These are phyloP conservation scores for Pseudonitzschia multistriata DNA, from an alignment of 108 stramenopile genomes.

Conservation along the genomic window DNA sequence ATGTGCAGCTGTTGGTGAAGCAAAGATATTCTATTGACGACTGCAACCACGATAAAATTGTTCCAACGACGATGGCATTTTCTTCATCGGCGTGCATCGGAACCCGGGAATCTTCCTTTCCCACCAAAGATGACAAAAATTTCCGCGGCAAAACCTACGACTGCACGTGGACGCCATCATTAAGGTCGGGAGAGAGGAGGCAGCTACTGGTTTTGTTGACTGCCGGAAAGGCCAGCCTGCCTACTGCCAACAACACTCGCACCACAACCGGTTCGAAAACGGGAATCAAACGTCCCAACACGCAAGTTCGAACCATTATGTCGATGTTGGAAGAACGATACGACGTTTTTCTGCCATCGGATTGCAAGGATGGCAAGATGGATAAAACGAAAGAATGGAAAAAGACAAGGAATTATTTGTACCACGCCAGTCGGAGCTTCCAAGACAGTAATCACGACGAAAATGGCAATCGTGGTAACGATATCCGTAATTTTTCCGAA, in stretches of 20 bases:
- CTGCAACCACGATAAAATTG: too few relatives aligned
- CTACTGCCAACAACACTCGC: neutral
- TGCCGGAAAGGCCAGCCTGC: neutral
- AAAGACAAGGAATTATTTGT: conserved; percentile 13
- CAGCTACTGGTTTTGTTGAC: neutral
- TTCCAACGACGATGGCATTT: too few relatives aligned
- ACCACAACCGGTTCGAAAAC: neutral
- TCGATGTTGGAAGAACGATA: conserved; percentile 19
- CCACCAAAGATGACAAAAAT: too few relatives aligned
- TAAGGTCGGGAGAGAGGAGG: neutral
- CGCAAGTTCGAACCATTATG: conserved; percentile 9
- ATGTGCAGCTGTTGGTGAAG: neutral
- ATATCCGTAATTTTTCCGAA: neutral
- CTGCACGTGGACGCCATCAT: neutral
- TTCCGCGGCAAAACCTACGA: too few relatives aligned
- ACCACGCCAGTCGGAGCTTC: neutral
- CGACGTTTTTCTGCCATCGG: neutral
- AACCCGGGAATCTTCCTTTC: too few relatives aligned
- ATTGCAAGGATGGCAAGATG: neutral
- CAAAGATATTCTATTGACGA: too few relatives aligned
- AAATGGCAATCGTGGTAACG: neutral
- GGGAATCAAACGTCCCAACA: neutral
- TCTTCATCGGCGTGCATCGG: too few relatives aligned
- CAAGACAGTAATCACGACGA: neutral
- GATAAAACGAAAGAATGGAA: conserved; percentile 10